These are phyloP conservation scores for Serendipita sp. DNA, from an alignment of 1,284 basidiomycete species.

Conservation along the genomic window DNA sequence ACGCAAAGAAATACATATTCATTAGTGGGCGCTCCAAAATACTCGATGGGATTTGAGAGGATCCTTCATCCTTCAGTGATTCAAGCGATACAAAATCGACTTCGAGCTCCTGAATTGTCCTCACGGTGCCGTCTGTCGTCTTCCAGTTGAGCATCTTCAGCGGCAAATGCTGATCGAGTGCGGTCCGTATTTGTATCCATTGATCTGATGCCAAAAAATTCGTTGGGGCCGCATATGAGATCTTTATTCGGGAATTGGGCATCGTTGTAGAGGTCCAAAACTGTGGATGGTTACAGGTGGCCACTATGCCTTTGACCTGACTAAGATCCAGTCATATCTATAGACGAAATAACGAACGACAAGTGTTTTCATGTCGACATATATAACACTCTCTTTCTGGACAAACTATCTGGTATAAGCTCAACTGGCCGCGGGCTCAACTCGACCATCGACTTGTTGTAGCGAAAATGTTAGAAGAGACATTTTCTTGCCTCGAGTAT, in stretches of 20 bases:
- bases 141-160: slow-evolving; percentile 87
- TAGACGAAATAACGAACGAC: too few species aligned
- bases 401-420: too few species aligned
- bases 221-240: slow-evolving; percentile 52
- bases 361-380: too few species aligned
- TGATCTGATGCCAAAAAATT: slow-evolving; percentile 49
- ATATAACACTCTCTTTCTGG: too few species aligned
- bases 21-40: slow-evolving; percentile 76
- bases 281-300: slow-evolving; percentile 34
- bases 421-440: too few species aligned
- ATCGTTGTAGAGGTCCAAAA: slow-evolving; percentile 14
- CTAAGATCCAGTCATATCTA: too few species aligned
- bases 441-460: too few species aligned
- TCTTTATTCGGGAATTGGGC: slow-evolving; percentile 32
- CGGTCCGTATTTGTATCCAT: slow-evolving; percentile 55
- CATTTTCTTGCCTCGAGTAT: too few species aligned
- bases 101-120: slow-evolving; percentile 79
- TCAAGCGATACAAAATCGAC: slow-evolving; percentile 62
- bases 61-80: slow-evolving; percentile 51
- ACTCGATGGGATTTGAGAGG: slow-evolving; percentile 63
- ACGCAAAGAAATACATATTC: slow-evolving; percentile 73
- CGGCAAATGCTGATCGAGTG: slow-evolving; percentile 61
- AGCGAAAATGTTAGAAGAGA: too few species aligned
- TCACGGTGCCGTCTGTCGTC: slow-evolving; percentile 37
- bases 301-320: slow-evolving; percentile 20